These are phyloP conservation scores for Hymenoscyphus fraxineus DNA, from an alignment of 2,329 filamentous ascomycete species.

Conservation along the genomic window DNA sequence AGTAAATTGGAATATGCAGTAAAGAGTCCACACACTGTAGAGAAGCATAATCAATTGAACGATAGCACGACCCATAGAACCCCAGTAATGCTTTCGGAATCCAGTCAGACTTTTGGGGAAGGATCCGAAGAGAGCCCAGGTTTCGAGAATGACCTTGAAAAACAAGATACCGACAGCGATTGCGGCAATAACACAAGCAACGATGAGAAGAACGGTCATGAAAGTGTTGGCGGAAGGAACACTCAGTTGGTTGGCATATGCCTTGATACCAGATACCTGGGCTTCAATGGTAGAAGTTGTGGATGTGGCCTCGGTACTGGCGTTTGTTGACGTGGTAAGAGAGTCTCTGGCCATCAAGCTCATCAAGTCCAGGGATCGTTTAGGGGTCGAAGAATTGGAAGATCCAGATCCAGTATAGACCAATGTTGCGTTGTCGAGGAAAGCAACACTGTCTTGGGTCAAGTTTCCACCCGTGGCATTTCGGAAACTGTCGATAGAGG, in stretches of 20 bases:
- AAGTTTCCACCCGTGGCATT: constrained; percentile 79
- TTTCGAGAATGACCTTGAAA: constrained; percentile 85
- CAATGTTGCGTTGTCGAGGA: constrained; percentile 71
- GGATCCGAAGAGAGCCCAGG: constrained; percentile 83
- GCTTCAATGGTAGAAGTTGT: constrained; percentile 38
- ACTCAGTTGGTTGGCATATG: constrained; percentile 75
- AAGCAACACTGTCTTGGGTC: constrained; percentile 71
- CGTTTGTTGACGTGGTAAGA: constrained; percentile 45
- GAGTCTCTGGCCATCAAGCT: constrained; percentile 53
- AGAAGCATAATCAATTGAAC: constrained; percentile 86
- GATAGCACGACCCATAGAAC: constrained; percentile 80
- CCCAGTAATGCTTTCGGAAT: constrained; percentile 97
- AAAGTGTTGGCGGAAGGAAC: constrained; percentile 90
- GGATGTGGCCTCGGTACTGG: constrained; percentile 19
- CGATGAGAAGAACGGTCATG: constrained; percentile 88
- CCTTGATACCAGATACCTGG: constrained; percentile 71
- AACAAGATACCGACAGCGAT: constrained; percentile 85
- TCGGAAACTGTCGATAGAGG: constrained; percentile 80
- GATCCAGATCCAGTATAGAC: constrained; percentile 63
- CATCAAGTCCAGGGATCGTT: constrained; percentile 51
- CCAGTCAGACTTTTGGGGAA: constrained; percentile 76
- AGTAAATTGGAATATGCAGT: constrained; percentile 94
- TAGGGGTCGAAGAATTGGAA: constrained; percentile 47
- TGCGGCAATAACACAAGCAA: constrained; percentile 78
- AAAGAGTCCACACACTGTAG: constrained; percentile 92